Conservation (phyloP, 768 basidiomycete genomes). For the Lepiota venenata region DNA sequence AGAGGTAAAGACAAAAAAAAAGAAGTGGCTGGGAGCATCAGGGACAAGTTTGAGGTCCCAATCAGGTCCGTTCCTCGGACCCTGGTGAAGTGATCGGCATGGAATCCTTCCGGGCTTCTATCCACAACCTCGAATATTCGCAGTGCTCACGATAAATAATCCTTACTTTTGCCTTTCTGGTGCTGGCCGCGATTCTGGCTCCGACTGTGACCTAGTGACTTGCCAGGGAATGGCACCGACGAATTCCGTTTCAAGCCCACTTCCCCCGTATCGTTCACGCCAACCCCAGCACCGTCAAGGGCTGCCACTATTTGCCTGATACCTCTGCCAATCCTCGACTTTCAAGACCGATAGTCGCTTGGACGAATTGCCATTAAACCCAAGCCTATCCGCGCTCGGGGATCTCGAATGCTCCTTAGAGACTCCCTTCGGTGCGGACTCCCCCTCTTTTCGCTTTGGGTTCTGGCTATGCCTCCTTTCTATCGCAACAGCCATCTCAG, state of each 20-base stretch:
- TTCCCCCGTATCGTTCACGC: constrained; percentile 13
- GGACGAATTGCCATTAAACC: constrained; percentile 44
- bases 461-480: constrained; percentile 47
- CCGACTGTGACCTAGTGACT: not conserved
- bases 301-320: constrained; percentile 45
- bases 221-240: constrained; percentile 58
- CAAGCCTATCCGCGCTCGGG: constrained; percentile 62
- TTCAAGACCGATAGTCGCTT: constrained; percentile 72
- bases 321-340: constrained; percentile 83
- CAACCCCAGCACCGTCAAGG: constrained; percentile 7
- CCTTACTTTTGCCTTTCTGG: constrained; percentile 30
- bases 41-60: too few relatives aligned
- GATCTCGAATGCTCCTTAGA: constrained; percentile 45
- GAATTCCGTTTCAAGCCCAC: constrained; percentile 30
- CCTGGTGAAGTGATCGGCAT: not conserved
- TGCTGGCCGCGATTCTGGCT: constrained; percentile 6
- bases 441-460: constrained; percentile 30
- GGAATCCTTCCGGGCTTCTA: constrained; percentile 9
- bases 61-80: too few relatives aligned
- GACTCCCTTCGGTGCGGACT: constrained; percentile 22
- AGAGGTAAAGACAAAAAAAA: too few relatives aligned
- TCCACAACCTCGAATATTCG: too few relatives aligned
- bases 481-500: constrained; percentile 59
- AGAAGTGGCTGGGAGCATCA: too few relatives aligned
- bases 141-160: constrained; percentile 34